phyloP scores from a whole-genome alignment of 2,329 filamentous ascomycete genomes.

The Didymella exigua region DNA sequence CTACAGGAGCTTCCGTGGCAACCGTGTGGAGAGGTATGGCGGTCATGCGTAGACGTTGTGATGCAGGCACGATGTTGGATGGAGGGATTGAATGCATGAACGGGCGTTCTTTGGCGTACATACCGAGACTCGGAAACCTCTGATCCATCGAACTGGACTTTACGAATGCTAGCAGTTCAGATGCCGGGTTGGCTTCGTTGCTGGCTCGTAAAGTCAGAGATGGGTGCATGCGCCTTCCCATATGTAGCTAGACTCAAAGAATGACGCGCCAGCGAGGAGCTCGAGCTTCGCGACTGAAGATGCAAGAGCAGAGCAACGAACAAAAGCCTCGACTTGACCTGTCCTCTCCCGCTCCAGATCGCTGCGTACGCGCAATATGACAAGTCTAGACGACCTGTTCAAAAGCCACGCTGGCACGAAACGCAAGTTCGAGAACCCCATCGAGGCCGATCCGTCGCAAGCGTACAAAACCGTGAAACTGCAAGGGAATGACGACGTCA shows the following conservation, averaged over 20 bases:
- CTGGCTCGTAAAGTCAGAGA: too few relatives aligned
- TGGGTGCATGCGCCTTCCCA: not conserved
- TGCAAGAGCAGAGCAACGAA: not conserved
- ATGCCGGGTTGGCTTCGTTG: too few relatives aligned
- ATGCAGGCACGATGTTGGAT: not conserved
- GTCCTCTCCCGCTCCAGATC: not conserved
- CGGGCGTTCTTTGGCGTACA: conserved; percentile 12
- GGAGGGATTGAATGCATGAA: conserved; percentile 1
- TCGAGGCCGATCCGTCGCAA: conserved; percentile 61
- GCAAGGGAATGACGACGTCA: conserved; percentile 56
- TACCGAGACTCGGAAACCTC: too few relatives aligned
- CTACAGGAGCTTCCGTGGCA: conserved; percentile 84
- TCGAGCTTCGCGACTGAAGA: conserved; percentile 10
- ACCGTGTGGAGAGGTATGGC: conserved; percentile 40
- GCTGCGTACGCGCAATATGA: conserved; percentile 51
- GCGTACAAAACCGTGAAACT: conserved; percentile 66
- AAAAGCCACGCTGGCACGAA: conserved; percentile 62
- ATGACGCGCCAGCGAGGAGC: conserved; percentile 8
- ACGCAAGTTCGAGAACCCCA: conserved; percentile 64
- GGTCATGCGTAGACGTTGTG: conserved; percentile 21
- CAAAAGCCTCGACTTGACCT: not conserved
- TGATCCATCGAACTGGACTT: too few relatives aligned
- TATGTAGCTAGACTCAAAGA: not conserved
- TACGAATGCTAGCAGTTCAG: too few relatives aligned
- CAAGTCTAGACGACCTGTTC: conserved; percentile 67